Conservation (phyloP, 805 yeast species). For the Candida ipomoeae region DNA sequence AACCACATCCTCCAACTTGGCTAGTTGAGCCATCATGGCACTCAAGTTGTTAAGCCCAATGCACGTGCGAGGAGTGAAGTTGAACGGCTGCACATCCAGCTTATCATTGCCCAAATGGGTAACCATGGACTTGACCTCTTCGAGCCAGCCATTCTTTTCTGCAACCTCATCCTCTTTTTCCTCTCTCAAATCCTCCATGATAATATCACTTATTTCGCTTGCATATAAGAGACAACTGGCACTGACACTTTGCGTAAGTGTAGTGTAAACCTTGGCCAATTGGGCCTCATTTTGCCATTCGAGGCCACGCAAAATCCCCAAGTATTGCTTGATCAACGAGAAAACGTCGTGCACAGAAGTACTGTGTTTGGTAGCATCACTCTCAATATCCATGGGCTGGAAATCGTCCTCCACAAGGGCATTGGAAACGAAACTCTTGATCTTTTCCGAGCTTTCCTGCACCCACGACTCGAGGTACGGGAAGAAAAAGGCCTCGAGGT, state of each 20-base stretch:
- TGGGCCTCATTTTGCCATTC: conserved; percentile 67
- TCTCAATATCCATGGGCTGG: conserved; percentile 44
- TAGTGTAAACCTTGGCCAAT: conserved; percentile 56
- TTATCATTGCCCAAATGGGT: conserved; percentile 33
- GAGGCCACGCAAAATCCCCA: conserved; percentile 53
- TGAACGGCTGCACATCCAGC: conserved; percentile 47
- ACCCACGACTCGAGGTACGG: conserved; percentile 37
- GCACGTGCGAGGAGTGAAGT: conserved; percentile 60
- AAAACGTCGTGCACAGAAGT: conserved; percentile 67
- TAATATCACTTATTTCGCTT: conserved; percentile 30
- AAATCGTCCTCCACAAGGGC: conserved; percentile 59
- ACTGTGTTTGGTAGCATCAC: conserved; percentile 43
- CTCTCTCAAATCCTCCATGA: conserved; percentile 41
- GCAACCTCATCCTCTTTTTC: conserved; percentile 17
- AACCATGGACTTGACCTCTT: conserved; percentile 52
- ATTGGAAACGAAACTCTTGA: conserved; percentile 46
- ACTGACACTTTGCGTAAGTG: conserved; percentile 58
- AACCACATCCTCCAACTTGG: conserved; percentile 50
- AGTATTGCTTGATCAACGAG: conserved; percentile 53
- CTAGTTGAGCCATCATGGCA: conserved; percentile 44
- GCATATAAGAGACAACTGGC: conserved; percentile 55
- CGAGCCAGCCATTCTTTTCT: conserved; percentile 35
- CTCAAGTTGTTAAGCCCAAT: conserved; percentile 70
- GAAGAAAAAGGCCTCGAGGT: conserved; percentile 53
- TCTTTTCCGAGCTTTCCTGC: conserved; percentile 42